These are phyloP conservation scores for Fusarium anguioides DNA, from an alignment of 2,329 filamentous ascomycete species.

Conservation along the genomic window DNA sequence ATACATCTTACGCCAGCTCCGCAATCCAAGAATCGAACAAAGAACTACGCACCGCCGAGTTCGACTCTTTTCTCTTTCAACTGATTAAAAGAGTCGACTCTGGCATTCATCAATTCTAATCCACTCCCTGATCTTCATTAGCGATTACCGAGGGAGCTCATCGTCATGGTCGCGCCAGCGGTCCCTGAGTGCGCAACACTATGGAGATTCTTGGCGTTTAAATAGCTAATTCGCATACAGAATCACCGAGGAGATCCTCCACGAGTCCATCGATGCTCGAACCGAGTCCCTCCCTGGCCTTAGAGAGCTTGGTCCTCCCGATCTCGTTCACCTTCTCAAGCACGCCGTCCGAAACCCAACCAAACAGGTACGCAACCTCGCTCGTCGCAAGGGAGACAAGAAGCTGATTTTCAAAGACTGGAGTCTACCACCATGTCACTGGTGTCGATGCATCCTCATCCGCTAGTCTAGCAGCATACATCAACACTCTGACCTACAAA, in stretches of 20 bases:
- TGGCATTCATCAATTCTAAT: conserved; percentile 1
- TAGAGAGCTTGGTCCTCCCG: conserved; percentile 93
- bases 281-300: conserved; percentile 88
- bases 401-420: conserved; percentile 67
- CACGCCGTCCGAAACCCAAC: conserved; percentile 67
- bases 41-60: conserved; percentile 17
- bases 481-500: conserved; percentile 95
- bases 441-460: conserved; percentile 98
- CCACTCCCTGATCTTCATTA: not conserved
- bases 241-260: conserved; percentile 91
- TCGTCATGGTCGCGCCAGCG: conserved; percentile 77
- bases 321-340: conserved; percentile 95
- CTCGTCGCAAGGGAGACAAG: conserved; percentile 24
- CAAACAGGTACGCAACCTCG: conserved; percentile 61
- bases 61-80: not conserved
- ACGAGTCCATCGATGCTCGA: conserved; percentile 91
- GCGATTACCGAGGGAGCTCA: conserved; percentile 35
- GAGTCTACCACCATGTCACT: conserved; percentile 97
- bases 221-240: conserved; percentile 59
- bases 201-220: conserved; percentile 7
- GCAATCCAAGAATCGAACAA: conserved; percentile 26
- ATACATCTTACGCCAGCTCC: conserved; percentile 39
- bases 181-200: conserved; percentile 72
- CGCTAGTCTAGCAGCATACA: conserved; percentile 95
- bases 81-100: conserved; percentile 3